Base-by-base conservation (phyloP, 768 basidiomycete species). In the Lactarius pseudohatsudake region DNA sequence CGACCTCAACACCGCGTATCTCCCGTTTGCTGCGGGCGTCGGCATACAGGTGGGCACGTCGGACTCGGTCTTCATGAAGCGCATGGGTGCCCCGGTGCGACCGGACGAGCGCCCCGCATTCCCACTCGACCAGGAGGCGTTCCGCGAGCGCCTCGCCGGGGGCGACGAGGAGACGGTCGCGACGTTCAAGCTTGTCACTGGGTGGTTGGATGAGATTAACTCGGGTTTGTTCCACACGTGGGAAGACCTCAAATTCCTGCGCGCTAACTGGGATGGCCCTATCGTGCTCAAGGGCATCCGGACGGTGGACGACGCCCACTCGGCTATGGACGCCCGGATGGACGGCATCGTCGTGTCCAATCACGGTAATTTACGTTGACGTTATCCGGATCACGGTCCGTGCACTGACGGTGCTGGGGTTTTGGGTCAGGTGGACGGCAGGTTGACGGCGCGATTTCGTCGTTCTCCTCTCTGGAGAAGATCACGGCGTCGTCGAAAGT, bases 261-360 rank as follows among this genome's bases (percentile, higher is more conserved):
- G 84, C 72, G 81, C 87, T 28, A 84, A 89, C 63, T 93, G 91
- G 92, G 84, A 91, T n/a, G 90, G 91, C 0, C 89, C 89, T 1
- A 75, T 94, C 61, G 76, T 92, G n/a, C 77, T 93, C 59, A 94
- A 94, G 74, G 91, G 91, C 4, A 90, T 94, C 62, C 87, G 90
- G 72, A 79, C 78, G 55, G 83, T 84, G 20, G 77, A 82, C 79
- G 91, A 92, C 73, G 91, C 90, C 3, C 84, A 89, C 73, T 84
- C 81, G 71, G 88, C 89, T 0, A 73, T 91, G 16, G 84, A 89
- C 34, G 71, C 81, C 22, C 84, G 87, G 1, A 80, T 86, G 16
- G 83, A 92, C 64, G 91, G 89, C 1, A 89, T 94, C 65, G 75
- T 94, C 57, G 88, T 93, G 18, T 91, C 89, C 11, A 94, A 92